A percentile compares a stretch with the other conserved stretches of the same genome.
phyloP scores from a whole-genome alignment of 1,284 basidiomycete genomes.

The Microstroma glucosiphilum region DNA sequence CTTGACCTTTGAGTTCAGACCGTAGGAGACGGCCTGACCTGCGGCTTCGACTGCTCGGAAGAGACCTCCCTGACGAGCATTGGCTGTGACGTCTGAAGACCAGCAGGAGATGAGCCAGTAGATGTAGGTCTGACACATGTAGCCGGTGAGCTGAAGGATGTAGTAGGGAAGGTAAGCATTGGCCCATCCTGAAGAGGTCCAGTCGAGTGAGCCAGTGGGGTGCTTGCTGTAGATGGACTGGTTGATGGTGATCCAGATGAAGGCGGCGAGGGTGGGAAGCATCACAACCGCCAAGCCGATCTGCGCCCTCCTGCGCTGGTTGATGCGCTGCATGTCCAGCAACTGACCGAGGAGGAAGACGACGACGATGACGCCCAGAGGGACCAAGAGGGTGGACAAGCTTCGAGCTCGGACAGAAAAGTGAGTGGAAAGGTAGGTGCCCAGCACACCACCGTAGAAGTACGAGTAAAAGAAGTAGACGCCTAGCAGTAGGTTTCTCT shows the following conservation, averaged over 20 bases:
- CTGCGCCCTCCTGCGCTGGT: slow-evolving; percentile 29
- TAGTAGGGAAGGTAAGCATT: slow-evolving; percentile 33
- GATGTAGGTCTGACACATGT: slow-evolving; percentile 31
- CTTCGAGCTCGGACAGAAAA: slow-evolving; percentile 42
- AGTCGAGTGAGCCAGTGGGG: slow-evolving; percentile 27
- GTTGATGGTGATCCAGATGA: slow-evolving; percentile 38
- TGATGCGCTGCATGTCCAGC: slow-evolving; percentile 26
- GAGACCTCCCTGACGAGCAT: slow-evolving; percentile 10
- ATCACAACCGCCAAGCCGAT: slow-evolving; percentile 25
- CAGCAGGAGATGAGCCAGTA: slow-evolving; percentile 40
- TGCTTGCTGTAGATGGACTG: slow-evolving; percentile 20
- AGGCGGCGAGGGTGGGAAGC: slow-evolving; percentile 27
- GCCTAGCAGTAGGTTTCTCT: slow-evolving; percentile 5
- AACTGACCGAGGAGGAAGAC: slow-evolving; percentile 32
- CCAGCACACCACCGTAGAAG: slow-evolving; percentile 17
- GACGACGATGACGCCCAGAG: slow-evolving; percentile 31
- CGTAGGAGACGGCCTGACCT: slow-evolving; percentile 14
- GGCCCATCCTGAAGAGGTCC: slow-evolving; percentile 22
- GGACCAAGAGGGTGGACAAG: slow-evolving; percentile 32
- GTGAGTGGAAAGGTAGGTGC: slow-evolving; percentile 36
- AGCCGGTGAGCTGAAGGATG: slow-evolving; percentile 34
- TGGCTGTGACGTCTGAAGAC: slow-evolving; percentile 19
- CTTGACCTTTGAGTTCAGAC: slow-evolving; percentile 8
- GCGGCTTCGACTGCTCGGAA: slow-evolving; percentile 13
- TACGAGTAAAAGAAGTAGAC: slow-evolving; percentile 18